Base-by-base conservation (phyloP, 202 grass and related monocot genomes). In the Cymbopogon flexuosus region DNA sequence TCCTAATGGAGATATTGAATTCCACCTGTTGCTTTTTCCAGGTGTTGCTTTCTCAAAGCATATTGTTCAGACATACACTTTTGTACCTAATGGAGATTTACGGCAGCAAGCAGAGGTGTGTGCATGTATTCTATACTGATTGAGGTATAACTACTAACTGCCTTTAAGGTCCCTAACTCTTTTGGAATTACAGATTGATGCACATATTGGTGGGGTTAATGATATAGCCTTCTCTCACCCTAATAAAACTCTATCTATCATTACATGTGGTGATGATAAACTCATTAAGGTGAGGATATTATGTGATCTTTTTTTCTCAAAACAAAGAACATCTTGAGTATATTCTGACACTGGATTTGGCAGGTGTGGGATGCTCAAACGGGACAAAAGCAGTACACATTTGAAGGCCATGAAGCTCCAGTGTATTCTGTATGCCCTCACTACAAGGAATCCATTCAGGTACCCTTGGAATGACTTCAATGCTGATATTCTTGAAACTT, bases 1-100 rank as follows among this genome's bases (percentile, higher is more conserved):
- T 68, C 40, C 29, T 76, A 24, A n/a, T 73, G 27, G 19, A 68
- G 39, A 16, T 73, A 72, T 60, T 68, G n/a, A 59, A 45, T 80
- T 77, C 18, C 59, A 18, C 45, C 18, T 10, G 49, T 61, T 62
- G 83, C 29, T 62, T 76, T 65, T 88, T 29, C 16, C 85, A 99
- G 96, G 93, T 90, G 93, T 99, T 87, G 93, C 96, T 58, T 99
- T 99, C 68, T 99, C 96, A 43, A 99, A 99, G 81, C 96, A 99
- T 88, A 91, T 99, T 81, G 96, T 99, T 75, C 96, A 99, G 83
- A 96, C 91, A 1, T 99, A 99, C 58, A 83, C 87, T 41, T 99
- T 96, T 2, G 84, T 89, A 76, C 85, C 89, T 78, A 96, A 93
- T 83, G 93, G 93, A 84, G 96, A 99, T 8, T 75, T 99, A 57